Percentiles rank a stretch among this genome's conserved stretches.
Evolutionary conservation across 2,329 filamentous ascomycete species (phyloP).

Genomic region (Magnaporthiopsis rhizophila): DNA sequence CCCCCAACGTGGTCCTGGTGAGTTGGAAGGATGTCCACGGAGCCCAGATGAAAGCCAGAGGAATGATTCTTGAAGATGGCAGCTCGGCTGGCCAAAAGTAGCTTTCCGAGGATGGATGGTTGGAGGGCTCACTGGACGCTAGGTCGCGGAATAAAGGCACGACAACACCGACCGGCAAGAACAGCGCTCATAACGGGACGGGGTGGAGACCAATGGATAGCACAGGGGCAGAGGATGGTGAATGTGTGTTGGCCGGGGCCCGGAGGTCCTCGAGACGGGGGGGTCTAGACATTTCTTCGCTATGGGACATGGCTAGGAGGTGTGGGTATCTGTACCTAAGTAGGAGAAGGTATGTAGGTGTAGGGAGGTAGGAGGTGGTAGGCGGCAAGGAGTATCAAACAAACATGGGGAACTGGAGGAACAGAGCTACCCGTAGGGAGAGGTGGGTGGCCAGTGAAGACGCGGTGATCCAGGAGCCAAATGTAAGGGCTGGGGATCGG

Average conservation of each 20-base stretch:
- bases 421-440: not conserved
- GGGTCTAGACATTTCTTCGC: not conserved
- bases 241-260: no score
- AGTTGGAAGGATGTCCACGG: not conserved
- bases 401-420: no score
- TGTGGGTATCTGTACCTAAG: no score
- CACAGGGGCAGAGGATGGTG: no score
- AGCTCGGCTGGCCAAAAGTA: not conserved
- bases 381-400: not conserved
- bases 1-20: not conserved
- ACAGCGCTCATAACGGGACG: not conserved
- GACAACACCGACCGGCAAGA: not conserved
- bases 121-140: not conserved
- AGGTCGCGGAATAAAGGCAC: not conserved
- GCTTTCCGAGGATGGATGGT: not conserved
- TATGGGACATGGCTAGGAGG: not conserved
- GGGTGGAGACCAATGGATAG: not conserved
- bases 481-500: not conserved
- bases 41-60: not conserved
- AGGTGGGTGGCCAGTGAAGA: not conserved
- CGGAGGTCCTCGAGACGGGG: not conserved
- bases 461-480: not conserved
- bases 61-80: not conserved
- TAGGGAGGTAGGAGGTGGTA: no score
- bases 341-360: no score